phyloP scores from a whole-genome alignment of 2,329 filamentous ascomycete species.

The Xylaria sp. region DNA sequence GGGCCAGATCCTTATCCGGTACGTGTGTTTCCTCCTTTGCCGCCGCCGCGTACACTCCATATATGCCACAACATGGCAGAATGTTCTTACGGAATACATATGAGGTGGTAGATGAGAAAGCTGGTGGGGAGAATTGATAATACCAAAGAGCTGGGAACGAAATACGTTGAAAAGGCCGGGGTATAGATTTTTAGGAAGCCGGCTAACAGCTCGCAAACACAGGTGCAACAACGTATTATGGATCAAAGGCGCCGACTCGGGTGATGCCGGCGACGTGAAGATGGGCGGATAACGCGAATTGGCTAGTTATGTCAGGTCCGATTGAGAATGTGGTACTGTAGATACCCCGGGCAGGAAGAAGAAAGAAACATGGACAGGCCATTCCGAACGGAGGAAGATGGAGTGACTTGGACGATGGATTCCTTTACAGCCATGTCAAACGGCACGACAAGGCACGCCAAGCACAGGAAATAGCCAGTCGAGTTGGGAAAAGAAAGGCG shows the following conservation, averaged over 20 bases:
- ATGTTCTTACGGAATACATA: too few species aligned
- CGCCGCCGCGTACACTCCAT: background rate
- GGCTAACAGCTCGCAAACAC: background rate
- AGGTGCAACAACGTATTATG: constrained; percentile 98
- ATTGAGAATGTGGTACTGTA: constrained; percentile 7
- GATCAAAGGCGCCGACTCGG: constrained; percentile 66
- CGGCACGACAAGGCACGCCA: background rate
- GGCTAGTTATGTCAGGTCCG: background rate
- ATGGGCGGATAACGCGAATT: constrained; percentile 54
- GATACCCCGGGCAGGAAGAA: constrained; percentile 19
- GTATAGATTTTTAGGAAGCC: background rate
- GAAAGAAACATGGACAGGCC: background rate
- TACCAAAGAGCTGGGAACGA: background rate
- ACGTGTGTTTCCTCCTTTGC: constrained; percentile 31
- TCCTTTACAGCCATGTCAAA: background rate
- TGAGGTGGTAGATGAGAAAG: too few species aligned
- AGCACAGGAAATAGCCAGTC: background rate
- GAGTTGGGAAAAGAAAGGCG: background rate
- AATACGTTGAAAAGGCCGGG: background rate
- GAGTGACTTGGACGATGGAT: background rate
- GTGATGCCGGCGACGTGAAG: constrained; percentile 55
- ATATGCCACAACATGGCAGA: background rate
- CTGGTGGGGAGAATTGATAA: background rate
- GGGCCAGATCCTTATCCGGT: constrained; percentile 92
- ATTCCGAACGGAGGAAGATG: background rate